phyloP scores from a whole-genome alignment of 2,329 filamentous ascomycete species.

The Botrytis sinoallii region DNA sequence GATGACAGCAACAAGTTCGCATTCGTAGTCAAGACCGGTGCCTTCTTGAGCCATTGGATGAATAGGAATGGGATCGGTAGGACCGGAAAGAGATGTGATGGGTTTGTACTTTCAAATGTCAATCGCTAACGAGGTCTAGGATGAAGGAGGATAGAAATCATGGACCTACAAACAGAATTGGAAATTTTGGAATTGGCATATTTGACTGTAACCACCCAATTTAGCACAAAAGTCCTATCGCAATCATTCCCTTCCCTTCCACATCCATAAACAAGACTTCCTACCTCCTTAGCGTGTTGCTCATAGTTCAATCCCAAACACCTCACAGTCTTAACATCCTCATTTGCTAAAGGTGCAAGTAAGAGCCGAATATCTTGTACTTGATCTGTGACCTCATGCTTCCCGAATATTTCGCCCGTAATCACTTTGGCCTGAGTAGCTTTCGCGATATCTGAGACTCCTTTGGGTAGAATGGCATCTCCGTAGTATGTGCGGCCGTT shows the following conservation, averaged over 20 bases:
- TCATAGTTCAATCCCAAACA: conserved; percentile 72
- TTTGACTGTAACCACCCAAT: conserved; percentile 47
- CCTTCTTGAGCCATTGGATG: conserved; percentile 62
- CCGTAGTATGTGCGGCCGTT: conserved; percentile 71
- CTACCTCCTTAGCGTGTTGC: conserved; percentile 66
- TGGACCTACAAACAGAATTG: conserved; percentile 57
- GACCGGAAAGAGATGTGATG: conserved; percentile 61
- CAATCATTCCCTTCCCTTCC: background rate
- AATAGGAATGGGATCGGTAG: conserved; percentile 64
- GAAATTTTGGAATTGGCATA: conserved; percentile 66
- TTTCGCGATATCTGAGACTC: conserved; percentile 58
- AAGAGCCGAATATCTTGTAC: conserved; percentile 54
- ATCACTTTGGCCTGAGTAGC: conserved; percentile 61
- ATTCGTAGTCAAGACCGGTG: conserved; percentile 73
- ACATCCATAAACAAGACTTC: background rate
- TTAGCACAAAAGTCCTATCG: background rate
- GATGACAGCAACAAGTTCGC: conserved; percentile 72
- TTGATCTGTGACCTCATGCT: conserved; percentile 61
- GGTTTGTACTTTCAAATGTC: conserved; percentile 54
- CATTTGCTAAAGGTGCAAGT: conserved; percentile 60
- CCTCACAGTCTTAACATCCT: conserved; percentile 63
- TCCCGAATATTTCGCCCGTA: conserved; percentile 62
- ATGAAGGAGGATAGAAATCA: conserved; percentile 30
- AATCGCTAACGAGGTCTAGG: background rate
- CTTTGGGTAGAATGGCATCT: conserved; percentile 65